These are phyloP conservation scores for Trichoderma lentiforme DNA, from an alignment of 2,329 filamentous ascomycete species.

Conservation along the genomic window DNA sequence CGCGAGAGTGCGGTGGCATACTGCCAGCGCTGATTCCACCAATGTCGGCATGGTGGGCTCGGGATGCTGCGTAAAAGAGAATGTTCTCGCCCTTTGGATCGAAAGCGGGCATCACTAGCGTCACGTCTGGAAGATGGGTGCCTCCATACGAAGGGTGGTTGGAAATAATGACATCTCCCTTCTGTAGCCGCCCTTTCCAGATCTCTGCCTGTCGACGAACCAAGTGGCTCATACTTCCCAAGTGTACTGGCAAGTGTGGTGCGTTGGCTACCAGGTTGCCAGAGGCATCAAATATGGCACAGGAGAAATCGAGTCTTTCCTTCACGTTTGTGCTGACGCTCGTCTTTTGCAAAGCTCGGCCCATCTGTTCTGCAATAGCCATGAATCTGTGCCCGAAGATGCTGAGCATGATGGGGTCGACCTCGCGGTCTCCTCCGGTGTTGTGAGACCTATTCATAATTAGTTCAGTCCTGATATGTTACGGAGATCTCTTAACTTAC, in stretches of 20 bases:
- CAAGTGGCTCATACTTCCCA: slow-evolving; percentile 80
- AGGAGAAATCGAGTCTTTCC: slow-evolving; percentile 78
- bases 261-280: slow-evolving; percentile 76
- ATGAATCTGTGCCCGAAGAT: slow-evolving; percentile 83
- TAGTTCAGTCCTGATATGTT: not conserved
- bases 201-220: slow-evolving; percentile 75
- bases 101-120: slow-evolving; percentile 76
- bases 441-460: slow-evolving; percentile 21
- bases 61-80: slow-evolving; percentile 76
- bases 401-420: slow-evolving; percentile 77
- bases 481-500: slow-evolving; percentile 23
- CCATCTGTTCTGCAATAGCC: slow-evolving; percentile 85
- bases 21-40: slow-evolving; percentile 76
- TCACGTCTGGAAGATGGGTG: slow-evolving; percentile 80
- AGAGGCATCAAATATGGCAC: slow-evolving; percentile 72
- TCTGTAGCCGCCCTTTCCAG: slow-evolving; percentile 73
- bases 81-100: slow-evolving; percentile 62
- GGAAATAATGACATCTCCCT: slow-evolving; percentile 76
- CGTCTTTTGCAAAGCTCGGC: slow-evolving; percentile 73
- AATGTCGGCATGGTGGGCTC: slow-evolving; percentile 82
- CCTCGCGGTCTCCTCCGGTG: slow-evolving; percentile 25
- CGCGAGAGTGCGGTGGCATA: slow-evolving; percentile 72
- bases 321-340: slow-evolving; percentile 80
- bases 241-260: slow-evolving; percentile 75
- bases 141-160: slow-evolving; percentile 83